A percentile compares a stretch with the other conserved stretches of the same genome.
phyloP scores from a whole-genome alignment of 2,329 filamentous ascomycete genomes.

The Arthrinium phaeospermum region DNA sequence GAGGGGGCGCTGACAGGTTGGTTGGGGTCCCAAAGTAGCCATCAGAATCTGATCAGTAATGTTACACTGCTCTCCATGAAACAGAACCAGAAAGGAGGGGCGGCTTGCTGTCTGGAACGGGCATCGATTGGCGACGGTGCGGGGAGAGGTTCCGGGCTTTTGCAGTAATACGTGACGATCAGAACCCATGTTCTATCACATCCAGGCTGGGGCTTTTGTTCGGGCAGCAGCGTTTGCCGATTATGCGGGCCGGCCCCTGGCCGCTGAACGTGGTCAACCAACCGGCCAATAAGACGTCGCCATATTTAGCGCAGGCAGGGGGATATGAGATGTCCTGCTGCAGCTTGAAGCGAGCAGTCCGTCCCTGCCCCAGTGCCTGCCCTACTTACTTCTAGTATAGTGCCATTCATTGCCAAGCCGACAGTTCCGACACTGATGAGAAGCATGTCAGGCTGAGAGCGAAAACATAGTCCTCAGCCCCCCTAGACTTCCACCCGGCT shows the following conservation, averaged over 20 bases:
- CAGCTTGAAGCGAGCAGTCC: neutral
- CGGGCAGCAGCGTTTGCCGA: constrained; percentile 2
- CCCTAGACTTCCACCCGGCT: neutral
- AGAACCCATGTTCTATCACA: neutral
- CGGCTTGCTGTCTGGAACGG: neutral
- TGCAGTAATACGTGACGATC: neutral
- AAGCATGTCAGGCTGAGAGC: neutral
- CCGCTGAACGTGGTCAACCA: neutral
- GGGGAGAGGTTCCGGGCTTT: neutral
- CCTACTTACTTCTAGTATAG: neutral
- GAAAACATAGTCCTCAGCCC: neutral
- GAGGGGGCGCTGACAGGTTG: neutral
- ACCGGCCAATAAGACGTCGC: neutral
- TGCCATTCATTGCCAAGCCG: neutral
- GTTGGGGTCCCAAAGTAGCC: neutral
- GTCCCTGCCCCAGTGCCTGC: neutral
- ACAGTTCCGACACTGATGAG: neutral
- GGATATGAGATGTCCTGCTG: neutral
- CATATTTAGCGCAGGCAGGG: neutral
- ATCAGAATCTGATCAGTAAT: neutral
- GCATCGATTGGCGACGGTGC: neutral
- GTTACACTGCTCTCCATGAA: neutral
- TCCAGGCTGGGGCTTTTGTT: neutral
- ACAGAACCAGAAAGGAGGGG: neutral
- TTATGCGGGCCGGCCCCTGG: constrained; percentile 1